Percentiles rank a stretch among this genome's conserved stretches.
Evolutionary conservation across 2,329 filamentous ascomycete species (phyloP).

Genomic region (Botrytis aclada): DNA sequence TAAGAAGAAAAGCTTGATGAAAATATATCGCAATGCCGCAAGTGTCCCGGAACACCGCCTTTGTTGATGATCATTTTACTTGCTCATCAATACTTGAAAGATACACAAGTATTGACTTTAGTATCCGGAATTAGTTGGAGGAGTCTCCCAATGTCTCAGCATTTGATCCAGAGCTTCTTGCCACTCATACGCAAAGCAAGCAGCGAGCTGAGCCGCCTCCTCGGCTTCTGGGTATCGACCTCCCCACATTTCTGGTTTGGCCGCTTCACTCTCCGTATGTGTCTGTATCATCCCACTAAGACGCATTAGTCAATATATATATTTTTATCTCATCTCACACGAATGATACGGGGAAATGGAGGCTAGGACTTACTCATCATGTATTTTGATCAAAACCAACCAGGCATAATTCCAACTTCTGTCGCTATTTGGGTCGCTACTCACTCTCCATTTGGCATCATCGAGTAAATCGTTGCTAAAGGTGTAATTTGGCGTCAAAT

Average conservation of each 20-base stretch:
- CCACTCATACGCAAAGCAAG: constrained; percentile 67
- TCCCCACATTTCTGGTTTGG: constrained; percentile 68
- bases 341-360: background rate
- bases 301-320: background rate
- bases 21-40: background rate
- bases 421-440: constrained; percentile 61
- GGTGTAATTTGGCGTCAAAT: constrained; percentile 64
- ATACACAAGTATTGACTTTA: constrained; percentile 30
- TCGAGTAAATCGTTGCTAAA: constrained; percentile 63
- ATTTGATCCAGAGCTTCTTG: constrained; percentile 60
- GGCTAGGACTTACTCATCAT: constrained; percentile 55
- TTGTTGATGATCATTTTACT: too few relatives aligned
- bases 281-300: constrained; percentile 55
- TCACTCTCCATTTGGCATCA: constrained; percentile 63
- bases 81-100: background rate
- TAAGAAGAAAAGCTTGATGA: background rate
- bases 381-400: constrained; percentile 65
- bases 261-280: constrained; percentile 60
- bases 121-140: constrained; percentile 58
- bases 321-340: background rate
- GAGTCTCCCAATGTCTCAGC: constrained; percentile 64
- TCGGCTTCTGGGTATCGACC: constrained; percentile 52
- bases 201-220: constrained; percentile 56
- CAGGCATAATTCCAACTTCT: constrained; percentile 76
- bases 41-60: background rate